Conservation (phyloP, 441 rosid species). For the Aquilaria agallochum region DNA sequence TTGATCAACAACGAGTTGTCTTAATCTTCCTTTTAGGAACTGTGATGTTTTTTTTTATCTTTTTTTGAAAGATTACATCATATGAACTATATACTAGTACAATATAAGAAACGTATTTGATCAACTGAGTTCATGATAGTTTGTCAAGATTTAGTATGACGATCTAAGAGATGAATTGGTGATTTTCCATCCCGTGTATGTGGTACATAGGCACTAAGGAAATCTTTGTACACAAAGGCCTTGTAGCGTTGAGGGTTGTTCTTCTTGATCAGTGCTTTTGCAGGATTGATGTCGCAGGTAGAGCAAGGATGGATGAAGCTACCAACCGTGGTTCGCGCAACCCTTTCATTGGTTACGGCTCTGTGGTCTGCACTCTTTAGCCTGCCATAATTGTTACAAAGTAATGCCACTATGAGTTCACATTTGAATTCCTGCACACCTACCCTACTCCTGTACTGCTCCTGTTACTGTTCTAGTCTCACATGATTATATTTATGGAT, state of each 20-base stretch:
- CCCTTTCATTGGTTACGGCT: constrained; percentile 2
- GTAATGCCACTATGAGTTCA: too few relatives aligned
- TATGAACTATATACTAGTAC: too few relatives aligned
- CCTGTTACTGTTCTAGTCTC: too few relatives aligned
- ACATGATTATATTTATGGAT: too few relatives aligned
- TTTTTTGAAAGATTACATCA: too few relatives aligned
- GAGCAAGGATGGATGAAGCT: constrained; percentile 16
- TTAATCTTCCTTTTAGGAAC: too few relatives aligned
- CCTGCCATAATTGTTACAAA: constrained; percentile 8
- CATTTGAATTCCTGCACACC: too few relatives aligned
- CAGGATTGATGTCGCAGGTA: not conserved
- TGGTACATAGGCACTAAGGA: constrained; percentile 1
- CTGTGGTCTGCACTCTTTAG: constrained; percentile 12
- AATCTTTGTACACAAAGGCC: constrained; percentile 8
- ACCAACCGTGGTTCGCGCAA: constrained; percentile 7
- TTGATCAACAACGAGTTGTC: too few relatives aligned
- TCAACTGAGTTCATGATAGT: not conserved
- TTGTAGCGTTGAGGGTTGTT: constrained; percentile 2
- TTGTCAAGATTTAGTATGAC: not conserved
- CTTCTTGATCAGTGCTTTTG: not conserved
- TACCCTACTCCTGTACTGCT: too few relatives aligned
- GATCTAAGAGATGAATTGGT: constrained; percentile 6
- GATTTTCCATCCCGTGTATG: constrained; percentile 7
- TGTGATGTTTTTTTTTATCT: too few relatives aligned
- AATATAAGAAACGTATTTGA: too few relatives aligned